phyloP scores from a whole-genome alignment of 306 rosid species.

The Medicago ruthenica region DNA sequence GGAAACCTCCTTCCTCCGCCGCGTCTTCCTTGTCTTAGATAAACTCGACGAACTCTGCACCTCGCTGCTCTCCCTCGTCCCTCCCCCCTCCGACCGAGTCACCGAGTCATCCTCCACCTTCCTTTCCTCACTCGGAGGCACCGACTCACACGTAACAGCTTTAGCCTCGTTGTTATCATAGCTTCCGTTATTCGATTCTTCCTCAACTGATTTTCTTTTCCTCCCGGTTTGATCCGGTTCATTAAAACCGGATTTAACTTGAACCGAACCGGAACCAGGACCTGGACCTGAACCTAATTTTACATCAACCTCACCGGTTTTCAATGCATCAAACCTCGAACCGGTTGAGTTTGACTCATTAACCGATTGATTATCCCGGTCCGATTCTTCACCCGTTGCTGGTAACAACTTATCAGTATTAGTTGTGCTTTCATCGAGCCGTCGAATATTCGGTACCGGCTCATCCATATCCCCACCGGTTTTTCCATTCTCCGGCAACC shows the following conservation, averaged over 20 bases:
- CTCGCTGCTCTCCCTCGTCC: slow-evolving; percentile 71
- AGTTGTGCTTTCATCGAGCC: slow-evolving; percentile 41
- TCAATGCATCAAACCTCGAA: slow-evolving; percentile 59
- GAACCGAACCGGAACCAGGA: slow-evolving; percentile 34
- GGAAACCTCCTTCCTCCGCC: slow-evolving; percentile 50
- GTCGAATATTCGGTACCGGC: slow-evolving; percentile 42
- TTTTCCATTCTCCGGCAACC: slow-evolving; percentile 58
- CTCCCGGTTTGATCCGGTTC: slow-evolving; percentile 44
- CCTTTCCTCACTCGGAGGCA: slow-evolving; percentile 55
- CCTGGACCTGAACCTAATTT: slow-evolving; percentile 36
- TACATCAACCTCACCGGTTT: slow-evolving; percentile 41
- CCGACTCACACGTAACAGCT: slow-evolving; percentile 49
- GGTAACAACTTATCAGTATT: slow-evolving; percentile 34
- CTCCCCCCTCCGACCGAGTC: slow-evolving; percentile 64
- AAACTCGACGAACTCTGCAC: slow-evolving; percentile 88
- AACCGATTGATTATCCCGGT: slow-evolving; percentile 77
- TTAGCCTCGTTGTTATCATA: slow-evolving; percentile 56
- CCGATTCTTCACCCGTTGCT: slow-evolving; percentile 59
- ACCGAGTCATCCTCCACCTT: slow-evolving; percentile 63
- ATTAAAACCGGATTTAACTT: slow-evolving; percentile 37
- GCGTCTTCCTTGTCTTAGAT: slow-evolving; percentile 54
- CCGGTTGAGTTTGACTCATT: slow-evolving; percentile 86
- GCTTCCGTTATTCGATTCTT: slow-evolving; percentile 76
- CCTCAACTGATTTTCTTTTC: slow-evolving; percentile 45
- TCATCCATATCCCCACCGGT: slow-evolving; percentile 46